A percentile compares a stretch with the other conserved stretches of the same genome.
Conservation (phyloP, 108 stramenopile genomes). For the Halocafeteria seosinensis region DNA sequence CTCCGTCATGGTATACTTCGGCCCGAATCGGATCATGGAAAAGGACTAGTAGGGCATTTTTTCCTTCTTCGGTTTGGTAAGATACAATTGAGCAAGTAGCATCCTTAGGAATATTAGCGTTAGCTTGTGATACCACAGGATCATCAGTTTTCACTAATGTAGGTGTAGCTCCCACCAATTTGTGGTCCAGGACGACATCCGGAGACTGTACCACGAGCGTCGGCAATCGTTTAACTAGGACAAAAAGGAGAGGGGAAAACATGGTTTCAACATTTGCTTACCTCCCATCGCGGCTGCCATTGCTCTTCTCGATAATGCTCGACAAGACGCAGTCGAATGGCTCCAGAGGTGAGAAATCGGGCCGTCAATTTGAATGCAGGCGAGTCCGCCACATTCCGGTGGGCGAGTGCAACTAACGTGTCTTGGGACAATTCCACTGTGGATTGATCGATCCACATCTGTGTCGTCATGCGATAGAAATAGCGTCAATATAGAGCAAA, state of each 20-base stretch:
- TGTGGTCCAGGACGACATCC: neutral
- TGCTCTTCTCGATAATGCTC: neutral
- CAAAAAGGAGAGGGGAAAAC: neutral
- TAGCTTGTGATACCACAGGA: too few species aligned
- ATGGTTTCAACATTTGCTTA: too few species aligned
- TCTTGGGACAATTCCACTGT: neutral
- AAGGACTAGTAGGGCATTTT: too few species aligned
- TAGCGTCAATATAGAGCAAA: too few species aligned
- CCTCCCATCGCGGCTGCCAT: neutral
- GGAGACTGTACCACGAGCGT: neutral
- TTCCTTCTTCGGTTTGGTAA: too few species aligned
- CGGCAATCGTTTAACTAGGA: neutral
- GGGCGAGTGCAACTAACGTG: neutral
- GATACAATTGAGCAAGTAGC: too few species aligned
- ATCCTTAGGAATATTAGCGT: too few species aligned
- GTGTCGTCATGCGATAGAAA: too few species aligned
- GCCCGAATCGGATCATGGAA: too few species aligned
- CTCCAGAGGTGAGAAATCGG: neutral
- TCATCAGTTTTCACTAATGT: too few species aligned
- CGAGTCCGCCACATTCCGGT: neutral
- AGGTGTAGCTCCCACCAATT: neutral
- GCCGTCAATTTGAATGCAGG: neutral
- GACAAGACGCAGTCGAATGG: neutral
- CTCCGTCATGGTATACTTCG: slow-evolving; percentile 2
- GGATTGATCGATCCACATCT: neutral